These are phyloP conservation scores for Solanum aculeatissimum DNA, from an alignment of 305 asterid genomes.

Conservation along the genomic window DNA sequence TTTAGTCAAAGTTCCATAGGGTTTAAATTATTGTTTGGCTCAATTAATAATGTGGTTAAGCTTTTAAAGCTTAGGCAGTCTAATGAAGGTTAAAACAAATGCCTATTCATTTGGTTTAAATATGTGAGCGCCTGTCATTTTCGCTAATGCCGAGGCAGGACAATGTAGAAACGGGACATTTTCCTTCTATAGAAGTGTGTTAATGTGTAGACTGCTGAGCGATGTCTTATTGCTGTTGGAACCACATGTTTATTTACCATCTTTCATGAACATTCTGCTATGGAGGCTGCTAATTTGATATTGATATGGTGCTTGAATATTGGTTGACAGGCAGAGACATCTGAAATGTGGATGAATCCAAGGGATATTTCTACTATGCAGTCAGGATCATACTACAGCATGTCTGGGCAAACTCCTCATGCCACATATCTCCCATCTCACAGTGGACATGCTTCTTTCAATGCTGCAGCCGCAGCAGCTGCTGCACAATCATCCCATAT, in stretches of 20 bases:
- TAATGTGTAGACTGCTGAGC: background rate
- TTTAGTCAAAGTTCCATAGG: background rate
- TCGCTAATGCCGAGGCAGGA: background rate
- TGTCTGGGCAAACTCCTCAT: conserved; percentile 85
- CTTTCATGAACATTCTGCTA: background rate
- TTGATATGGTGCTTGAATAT: background rate
- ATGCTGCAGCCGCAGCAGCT: conserved; percentile 50
- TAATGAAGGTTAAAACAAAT: background rate
- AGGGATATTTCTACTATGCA: conserved; percentile 69
- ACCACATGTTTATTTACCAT: background rate
- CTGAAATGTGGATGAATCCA: conserved; percentile 90
- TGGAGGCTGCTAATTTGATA: background rate
- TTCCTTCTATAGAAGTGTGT: background rate
- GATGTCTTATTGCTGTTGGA: background rate
- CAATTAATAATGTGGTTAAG: background rate
- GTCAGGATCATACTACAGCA: conserved; percentile 73
- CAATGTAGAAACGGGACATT: background rate
- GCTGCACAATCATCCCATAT: conserved; percentile 85
- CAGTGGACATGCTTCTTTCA: conserved; percentile 64
- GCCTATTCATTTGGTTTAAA: background rate
- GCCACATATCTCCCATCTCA: conserved; percentile 82
- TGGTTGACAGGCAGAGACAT: conserved; percentile 64
- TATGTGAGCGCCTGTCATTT: background rate
- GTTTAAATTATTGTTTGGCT: background rate
- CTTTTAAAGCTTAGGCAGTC: background rate